These are phyloP conservation scores for Russula vinacea DNA, from an alignment of 768 basidiomycete species.

Conservation along the genomic window DNA sequence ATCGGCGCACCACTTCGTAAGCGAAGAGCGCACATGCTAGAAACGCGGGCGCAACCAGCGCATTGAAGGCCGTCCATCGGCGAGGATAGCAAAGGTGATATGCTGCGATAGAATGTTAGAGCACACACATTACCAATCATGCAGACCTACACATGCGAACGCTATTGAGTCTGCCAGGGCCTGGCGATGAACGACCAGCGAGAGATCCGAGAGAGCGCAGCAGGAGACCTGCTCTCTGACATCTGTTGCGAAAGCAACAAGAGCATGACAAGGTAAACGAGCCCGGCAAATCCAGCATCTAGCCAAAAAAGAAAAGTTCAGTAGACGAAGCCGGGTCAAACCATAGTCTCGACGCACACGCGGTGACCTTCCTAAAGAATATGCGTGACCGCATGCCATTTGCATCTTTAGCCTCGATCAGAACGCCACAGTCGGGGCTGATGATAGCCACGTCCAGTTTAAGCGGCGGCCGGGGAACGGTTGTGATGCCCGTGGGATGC, in stretches of 20 bases:
- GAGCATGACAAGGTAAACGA: slow-evolving; percentile 66
- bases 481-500: slow-evolving; percentile 68
- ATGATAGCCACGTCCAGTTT: slow-evolving; percentile 62
- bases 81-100: slow-evolving; percentile 82
- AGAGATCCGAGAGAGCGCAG: slow-evolving; percentile 73
- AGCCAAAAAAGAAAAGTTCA: background rate
- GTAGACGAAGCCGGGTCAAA: slow-evolving; percentile 1
- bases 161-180: slow-evolving; percentile 77
- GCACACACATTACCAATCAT: background rate
- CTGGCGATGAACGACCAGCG: slow-evolving; percentile 82
- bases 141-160: slow-evolving; percentile 59
- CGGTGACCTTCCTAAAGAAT: slow-evolving; percentile 47
- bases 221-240: slow-evolving; percentile 70
- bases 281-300: slow-evolving; percentile 72
- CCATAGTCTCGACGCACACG: slow-evolving; percentile 36
- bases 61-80: slow-evolving; percentile 80
- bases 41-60: slow-evolving; percentile 81
- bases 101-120: slow-evolving; percentile 42
- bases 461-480: slow-evolving; percentile 53
- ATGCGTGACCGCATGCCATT: slow-evolving; percentile 52
- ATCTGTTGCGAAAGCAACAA: slow-evolving; percentile 71
- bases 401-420: slow-evolving; percentile 62
- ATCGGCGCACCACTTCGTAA: slow-evolving; percentile 67
- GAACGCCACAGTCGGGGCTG: slow-evolving; percentile 76
- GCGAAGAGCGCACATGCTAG: slow-evolving; percentile 75